Percentiles rank a stretch among this genome's conserved stretches.
Evolutionary conservation across 2,329 filamentous ascomycete species (phyloP).

Genomic region (Onygena corvina): DNA sequence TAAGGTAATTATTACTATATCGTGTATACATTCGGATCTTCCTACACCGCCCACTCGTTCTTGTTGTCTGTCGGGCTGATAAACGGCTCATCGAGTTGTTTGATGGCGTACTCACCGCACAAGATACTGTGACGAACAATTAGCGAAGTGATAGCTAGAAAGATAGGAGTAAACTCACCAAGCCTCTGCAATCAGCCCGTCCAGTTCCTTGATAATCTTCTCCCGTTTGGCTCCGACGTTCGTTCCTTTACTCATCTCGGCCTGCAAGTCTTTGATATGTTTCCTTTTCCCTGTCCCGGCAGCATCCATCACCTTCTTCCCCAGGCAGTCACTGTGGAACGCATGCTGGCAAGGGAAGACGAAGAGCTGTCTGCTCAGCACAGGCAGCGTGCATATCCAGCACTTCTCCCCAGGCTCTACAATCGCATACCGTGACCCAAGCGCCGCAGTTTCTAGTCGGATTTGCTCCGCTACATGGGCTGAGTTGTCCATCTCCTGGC

Average conservation of each 20-base stretch:
- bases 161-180: conserved; percentile 49
- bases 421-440: conserved; percentile 86
- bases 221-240: conserved; percentile 56
- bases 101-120: conserved; percentile 90
- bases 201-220: conserved; percentile 73
- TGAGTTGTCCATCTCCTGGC: conserved; percentile 91
- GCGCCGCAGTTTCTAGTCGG: conserved; percentile 70
- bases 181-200: conserved; percentile 77
- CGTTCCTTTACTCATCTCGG: conserved; percentile 65
- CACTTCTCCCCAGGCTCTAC: conserved; percentile 94
- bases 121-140: conserved; percentile 54
- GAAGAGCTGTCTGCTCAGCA: conserved; percentile 87
- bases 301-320: conserved; percentile 70
- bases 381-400: conserved; percentile 71
- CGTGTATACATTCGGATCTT: conserved; percentile 1
- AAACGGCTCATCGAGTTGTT: conserved; percentile 87
- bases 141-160: conserved; percentile 5
- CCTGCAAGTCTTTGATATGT: conserved; percentile 74
- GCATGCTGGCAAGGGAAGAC: conserved; percentile 98
- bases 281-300: conserved; percentile 63
- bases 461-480: conserved; percentile 82
- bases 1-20: not conserved
- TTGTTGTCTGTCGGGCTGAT: conserved; percentile 59
- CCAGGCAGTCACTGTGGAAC: conserved; percentile 91
- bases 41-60: conserved; percentile 65